phyloP scores from a whole-genome alignment of 2,329 filamentous ascomycete species.

The Exophiala lecanii-corni region DNA sequence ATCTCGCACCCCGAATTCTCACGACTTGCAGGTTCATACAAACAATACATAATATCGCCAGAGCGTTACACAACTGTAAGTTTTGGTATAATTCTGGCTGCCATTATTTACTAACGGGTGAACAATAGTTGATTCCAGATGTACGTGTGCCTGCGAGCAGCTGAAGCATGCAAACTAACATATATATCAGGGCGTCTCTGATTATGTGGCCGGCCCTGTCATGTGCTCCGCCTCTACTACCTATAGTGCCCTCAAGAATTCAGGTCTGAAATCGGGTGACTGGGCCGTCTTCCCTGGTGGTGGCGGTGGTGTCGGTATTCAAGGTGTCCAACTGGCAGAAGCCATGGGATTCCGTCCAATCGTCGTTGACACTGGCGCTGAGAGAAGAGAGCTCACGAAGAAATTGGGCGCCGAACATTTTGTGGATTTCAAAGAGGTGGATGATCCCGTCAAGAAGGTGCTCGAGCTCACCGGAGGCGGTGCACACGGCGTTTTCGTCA shows the following conservation, averaged over 20 bases:
- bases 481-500: conserved; percentile 43
- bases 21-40: conserved; percentile 45
- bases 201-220: conserved; percentile 55
- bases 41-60: conserved; percentile 56
- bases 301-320: conserved; percentile 54
- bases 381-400: conserved; percentile 43
- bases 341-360: conserved; percentile 56
- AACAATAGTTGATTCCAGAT: conserved; percentile 16
- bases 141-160: too few relatives aligned
- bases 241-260: conserved; percentile 52
- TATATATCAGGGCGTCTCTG: conserved; percentile 51
- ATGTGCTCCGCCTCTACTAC: conserved; percentile 58
- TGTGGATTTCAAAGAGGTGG: conserved; percentile 49
- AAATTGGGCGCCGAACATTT: conserved; percentile 53
- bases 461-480: conserved; percentile 43
- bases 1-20: too few relatives aligned
- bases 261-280: conserved; percentile 46
- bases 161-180: too few relatives aligned
- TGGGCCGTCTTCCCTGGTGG: conserved; percentile 54
- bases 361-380: conserved; percentile 50
- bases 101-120: background rate
- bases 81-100: background rate
- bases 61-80: conserved; percentile 46
- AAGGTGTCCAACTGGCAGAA: conserved; percentile 51
- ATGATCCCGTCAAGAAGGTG: conserved; percentile 37